Evolutionary conservation across 768 basidiomycete genomes (phyloP), one percentile per base, ranked within the genome.

Genomic region (Suillus ampliporus): DNA sequence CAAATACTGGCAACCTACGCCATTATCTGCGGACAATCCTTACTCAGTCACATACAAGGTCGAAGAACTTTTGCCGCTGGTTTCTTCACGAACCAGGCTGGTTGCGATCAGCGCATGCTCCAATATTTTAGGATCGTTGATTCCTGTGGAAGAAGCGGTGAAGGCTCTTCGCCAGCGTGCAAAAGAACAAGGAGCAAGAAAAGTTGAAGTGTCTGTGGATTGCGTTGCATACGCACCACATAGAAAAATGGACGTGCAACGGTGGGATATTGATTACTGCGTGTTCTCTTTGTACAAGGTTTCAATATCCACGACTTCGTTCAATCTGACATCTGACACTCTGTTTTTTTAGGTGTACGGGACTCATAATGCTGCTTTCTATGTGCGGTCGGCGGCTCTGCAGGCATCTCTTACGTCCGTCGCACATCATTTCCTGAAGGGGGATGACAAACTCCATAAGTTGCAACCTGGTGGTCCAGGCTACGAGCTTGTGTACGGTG

Each of bases 191-290:
- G 88, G 89, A 28, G 81, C 83, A 13, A 71, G 71, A 61, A 88
- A 89, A 70, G 76, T 91, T 34, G 87, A 93, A 72, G 78, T 92
- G 15, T 84, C 82, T 1, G 80, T 92, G 3, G 92, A 93, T 68
- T 91, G 90, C 64, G 92, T 93, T 3, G 90, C 90, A 3, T 92
- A 89, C 66, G 89, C 89, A 5, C 90, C 91, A 0, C 90, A 93
- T 69, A 79, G 89, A 15, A 74, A 77, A 60, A 85, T 93, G 35
- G 87, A 93, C 66, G 91, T 91, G 15, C 83, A 81, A 62, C 86
- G 82, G 53, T 93, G 91, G 92, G 90, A 91, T 58, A 80, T 91
- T 41, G 90, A 94, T 65, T 92, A 86, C 69, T 84, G 82, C 53
- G 84, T 86, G 57, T 87, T 91, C 71, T 86, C 90, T 0, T 83